These are phyloP conservation scores for Paracamarosporium sp. DNA, from an alignment of 2,329 filamentous ascomycete species.

Conservation along the genomic window DNA sequence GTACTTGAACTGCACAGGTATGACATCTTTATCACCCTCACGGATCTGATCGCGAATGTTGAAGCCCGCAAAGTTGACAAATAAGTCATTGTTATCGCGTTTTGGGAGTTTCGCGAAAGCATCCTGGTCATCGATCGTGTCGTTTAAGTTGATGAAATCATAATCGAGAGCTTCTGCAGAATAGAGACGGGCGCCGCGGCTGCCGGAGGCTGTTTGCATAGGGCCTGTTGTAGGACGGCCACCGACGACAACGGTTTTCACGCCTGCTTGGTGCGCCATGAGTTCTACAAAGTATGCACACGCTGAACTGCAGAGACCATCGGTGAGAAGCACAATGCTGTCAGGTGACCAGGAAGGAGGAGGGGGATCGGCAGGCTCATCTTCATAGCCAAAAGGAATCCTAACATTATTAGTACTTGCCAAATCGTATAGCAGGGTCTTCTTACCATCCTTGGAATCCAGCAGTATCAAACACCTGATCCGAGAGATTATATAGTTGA, in stretches of 20 bases:
- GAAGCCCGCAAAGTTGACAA: slow-evolving; percentile 31
- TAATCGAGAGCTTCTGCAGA: background rate
- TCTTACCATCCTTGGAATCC: slow-evolving; percentile 26
- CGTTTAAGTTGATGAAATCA: background rate
- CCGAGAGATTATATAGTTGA: slow-evolving; percentile 24
- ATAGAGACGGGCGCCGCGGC: background rate
- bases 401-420: no score
- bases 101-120: slow-evolving; percentile 6
- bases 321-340: slow-evolving; percentile 44
- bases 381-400: slow-evolving; percentile 30
- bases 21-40: slow-evolving; percentile 28
- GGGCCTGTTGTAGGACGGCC: slow-evolving; percentile 44
- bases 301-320: slow-evolving; percentile 49
- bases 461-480: slow-evolving; percentile 18
- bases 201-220: slow-evolving; percentile 48
- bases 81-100: slow-evolving; percentile 26
- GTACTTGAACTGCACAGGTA: slow-evolving; percentile 48
- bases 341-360: slow-evolving; percentile 11
- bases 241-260: slow-evolving; percentile 47
- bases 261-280: slow-evolving; percentile 48
- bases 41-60: slow-evolving; percentile 51
- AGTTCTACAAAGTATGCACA: slow-evolving; percentile 52
- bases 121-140: slow-evolving; percentile 4
- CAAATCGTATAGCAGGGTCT: no score
- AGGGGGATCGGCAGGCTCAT: background rate